Conservation (phyloP, 176 grass and related monocot genomes). For the Chloris gayana region DNA sequence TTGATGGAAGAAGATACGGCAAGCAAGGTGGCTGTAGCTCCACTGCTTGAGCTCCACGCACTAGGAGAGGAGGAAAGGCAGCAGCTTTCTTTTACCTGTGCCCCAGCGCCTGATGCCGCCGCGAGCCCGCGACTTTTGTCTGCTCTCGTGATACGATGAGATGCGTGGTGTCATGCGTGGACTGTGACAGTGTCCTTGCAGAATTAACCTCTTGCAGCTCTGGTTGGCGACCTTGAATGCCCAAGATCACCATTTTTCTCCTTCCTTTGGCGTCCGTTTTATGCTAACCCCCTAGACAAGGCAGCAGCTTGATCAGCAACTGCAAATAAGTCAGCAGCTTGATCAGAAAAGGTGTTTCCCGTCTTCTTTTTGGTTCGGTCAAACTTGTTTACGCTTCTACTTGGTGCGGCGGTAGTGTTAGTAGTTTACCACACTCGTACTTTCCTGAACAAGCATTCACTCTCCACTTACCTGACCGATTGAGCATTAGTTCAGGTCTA, state of each 20-base stretch:
- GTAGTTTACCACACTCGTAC: background rate
- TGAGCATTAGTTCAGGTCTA: background rate
- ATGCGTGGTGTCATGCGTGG: conserved; percentile 36
- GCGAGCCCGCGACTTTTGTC: conserved; percentile 29
- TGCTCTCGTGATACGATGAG: conserved; percentile 29
- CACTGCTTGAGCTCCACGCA: conserved; percentile 35
- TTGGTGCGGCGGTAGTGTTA: background rate
- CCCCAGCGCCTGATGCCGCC: conserved; percentile 28
- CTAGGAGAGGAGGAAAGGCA: conserved; percentile 34
- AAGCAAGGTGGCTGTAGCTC: conserved; percentile 23
- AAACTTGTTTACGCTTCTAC: background rate
- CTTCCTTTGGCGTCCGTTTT: background rate
- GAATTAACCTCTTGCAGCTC: background rate
- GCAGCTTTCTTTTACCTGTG: conserved; percentile 29
- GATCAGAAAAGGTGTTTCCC: background rate
- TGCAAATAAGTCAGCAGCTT: background rate
- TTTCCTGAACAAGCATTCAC: background rate
- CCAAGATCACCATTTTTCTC: background rate
- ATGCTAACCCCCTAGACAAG: background rate
- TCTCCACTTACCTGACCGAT: background rate
- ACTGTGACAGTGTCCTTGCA: conserved; percentile 44
- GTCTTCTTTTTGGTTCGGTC: background rate
- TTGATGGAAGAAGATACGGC: background rate
- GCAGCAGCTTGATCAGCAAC: background rate
- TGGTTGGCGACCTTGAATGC: conserved; percentile 8